Conservation (phyloP, 768 basidiomycete species). For the Hysterangium stoloniferum region DNA sequence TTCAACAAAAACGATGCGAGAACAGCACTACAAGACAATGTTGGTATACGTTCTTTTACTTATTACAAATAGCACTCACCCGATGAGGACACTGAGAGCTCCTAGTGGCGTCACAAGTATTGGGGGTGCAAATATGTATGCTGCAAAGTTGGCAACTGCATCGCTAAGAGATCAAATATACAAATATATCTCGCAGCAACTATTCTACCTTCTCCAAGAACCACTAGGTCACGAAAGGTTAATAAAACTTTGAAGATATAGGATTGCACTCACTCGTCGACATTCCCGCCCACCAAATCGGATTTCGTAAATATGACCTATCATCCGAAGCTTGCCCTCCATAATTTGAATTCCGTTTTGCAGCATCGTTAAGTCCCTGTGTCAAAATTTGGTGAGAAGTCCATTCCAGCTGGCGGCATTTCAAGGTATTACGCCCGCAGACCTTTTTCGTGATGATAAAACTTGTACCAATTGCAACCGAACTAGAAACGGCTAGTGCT, state of each 20-base stretch:
- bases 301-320: slow-evolving; percentile 79
- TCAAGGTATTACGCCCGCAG: slow-evolving; percentile 11
- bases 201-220: slow-evolving; percentile 78
- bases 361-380: slow-evolving; percentile 87
- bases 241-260: not conserved
- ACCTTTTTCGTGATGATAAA: slow-evolving; percentile 99
- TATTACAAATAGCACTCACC: slow-evolving; percentile 43
- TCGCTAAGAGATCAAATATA: slow-evolving; percentile 20
- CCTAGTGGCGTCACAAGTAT: slow-evolving; percentile 98
- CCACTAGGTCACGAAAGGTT: slow-evolving; percentile 43
- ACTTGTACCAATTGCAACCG: slow-evolving; percentile 85
- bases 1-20: slow-evolving; percentile 89
- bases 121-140: slow-evolving; percentile 95
- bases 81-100: slow-evolving; percentile 91
- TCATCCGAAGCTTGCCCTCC: slow-evolving; percentile 69
- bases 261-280: slow-evolving; percentile 60
- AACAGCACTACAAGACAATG: slow-evolving; percentile 56
- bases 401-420: slow-evolving; percentile 6
- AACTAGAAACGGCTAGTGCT: slow-evolving; percentile 76
- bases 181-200: not conserved
- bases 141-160: slow-evolving; percentile 82
- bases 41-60: slow-evolving; percentile 2
- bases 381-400: too few relatives aligned
- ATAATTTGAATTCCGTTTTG: slow-evolving; percentile 43
- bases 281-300: slow-evolving; percentile 98